Evolutionary conservation across 208 protist species (phyloP).

Genomic region (Spongospora subterranea): DNA sequence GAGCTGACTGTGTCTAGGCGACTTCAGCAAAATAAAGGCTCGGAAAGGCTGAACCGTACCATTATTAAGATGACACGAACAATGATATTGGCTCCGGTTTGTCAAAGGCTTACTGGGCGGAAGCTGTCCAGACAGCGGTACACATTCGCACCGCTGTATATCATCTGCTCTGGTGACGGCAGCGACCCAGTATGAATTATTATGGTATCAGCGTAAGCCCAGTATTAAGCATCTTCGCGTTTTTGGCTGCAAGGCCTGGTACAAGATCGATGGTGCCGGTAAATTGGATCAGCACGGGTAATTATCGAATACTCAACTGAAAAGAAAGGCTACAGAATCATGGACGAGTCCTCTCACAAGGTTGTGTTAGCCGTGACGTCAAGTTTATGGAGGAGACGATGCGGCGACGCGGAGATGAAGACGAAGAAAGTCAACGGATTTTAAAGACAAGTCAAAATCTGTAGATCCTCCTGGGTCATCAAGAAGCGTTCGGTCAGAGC

Average conservation of each 20-base stretch:
- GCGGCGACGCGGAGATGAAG: background rate
- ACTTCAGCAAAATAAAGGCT: background rate
- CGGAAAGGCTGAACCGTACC: conserved; percentile 20
- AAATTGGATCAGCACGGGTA: background rate
- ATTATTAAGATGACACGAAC: conserved; percentile 19
- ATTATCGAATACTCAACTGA: background rate
- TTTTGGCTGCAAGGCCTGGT: background rate
- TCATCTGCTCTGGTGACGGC: background rate
- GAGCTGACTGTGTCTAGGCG: background rate
- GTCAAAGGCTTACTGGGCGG: conserved; percentile 35
- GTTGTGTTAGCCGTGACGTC: background rate
- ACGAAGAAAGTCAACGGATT: background rate
- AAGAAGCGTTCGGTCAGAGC: background rate
- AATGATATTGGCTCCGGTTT: background rate
- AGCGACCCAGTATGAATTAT: background rate
- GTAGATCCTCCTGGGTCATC: background rate
- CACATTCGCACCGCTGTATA: conserved; percentile 29
- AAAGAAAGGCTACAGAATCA: background rate
- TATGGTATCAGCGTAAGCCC: background rate
- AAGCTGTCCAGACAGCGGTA: conserved; percentile 24
- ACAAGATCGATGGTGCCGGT: conserved; percentile 3
- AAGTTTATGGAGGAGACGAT: background rate
- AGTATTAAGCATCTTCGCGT: background rate
- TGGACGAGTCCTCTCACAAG: background rate
- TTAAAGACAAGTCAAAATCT: background rate